phyloP scores from a whole-genome alignment of 768 basidiomycete genomes.

The Strobilomyces dryophilus region DNA sequence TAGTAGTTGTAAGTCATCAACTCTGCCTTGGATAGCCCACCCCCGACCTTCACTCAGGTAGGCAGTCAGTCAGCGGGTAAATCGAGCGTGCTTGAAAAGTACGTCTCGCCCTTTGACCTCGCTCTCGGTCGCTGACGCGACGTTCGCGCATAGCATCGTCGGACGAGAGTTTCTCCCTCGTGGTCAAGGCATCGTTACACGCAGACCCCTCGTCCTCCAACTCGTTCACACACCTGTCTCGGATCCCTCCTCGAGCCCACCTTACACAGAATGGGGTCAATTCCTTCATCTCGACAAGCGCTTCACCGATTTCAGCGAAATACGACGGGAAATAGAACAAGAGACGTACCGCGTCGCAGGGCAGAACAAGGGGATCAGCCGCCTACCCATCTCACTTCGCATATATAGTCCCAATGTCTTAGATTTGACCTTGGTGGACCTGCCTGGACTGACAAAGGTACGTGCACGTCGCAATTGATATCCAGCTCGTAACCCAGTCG shows the following conservation, averaged over 20 bases:
- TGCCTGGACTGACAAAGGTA: constrained; percentile 96
- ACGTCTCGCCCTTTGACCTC: constrained; percentile 29
- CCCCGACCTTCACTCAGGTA: constrained; percentile 48
- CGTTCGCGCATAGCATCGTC: constrained; percentile 63
- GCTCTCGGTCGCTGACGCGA: background rate
- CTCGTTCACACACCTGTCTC: constrained; percentile 86
- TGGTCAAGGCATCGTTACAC: constrained; percentile 92
- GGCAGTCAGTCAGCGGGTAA: constrained; percentile 97
- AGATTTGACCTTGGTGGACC: constrained; percentile 92
- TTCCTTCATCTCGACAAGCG: constrained; percentile 95
- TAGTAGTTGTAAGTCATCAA: constrained; percentile 67
- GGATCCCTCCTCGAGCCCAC: constrained; percentile 40
- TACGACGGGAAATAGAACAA: constrained; percentile 94
- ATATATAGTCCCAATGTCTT: constrained; percentile 96
- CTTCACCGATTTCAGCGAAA: constrained; percentile 94
- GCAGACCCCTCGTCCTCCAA: constrained; percentile 92
- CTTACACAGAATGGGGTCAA: constrained; percentile 87
- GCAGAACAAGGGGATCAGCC: constrained; percentile 98
- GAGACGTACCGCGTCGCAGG: constrained; percentile 97
- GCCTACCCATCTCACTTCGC: constrained; percentile 89
- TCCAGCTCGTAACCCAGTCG: background rate
- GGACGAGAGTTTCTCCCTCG: constrained; percentile 88
- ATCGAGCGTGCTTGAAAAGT: constrained; percentile 96
- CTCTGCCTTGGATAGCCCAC: background rate
- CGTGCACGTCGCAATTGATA: constrained; percentile 17